Conservation (phyloP, 2,329 filamentous ascomycete genomes). For the Aspergillus sp. region DNA sequence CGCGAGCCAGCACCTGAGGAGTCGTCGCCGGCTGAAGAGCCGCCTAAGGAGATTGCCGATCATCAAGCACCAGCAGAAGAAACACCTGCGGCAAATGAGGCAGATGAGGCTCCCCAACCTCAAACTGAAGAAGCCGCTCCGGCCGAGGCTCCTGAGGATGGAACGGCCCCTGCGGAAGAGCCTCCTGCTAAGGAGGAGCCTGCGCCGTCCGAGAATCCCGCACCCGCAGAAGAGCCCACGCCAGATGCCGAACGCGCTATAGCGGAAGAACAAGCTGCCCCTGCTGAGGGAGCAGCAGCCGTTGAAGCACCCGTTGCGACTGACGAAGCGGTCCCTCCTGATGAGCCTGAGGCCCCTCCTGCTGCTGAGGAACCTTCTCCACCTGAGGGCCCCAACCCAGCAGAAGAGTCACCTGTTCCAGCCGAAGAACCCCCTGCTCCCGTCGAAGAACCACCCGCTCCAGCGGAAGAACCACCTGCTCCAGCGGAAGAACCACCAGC, state of each 20-base stretch:
- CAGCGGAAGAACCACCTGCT: constrained; percentile 9
- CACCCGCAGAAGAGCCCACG: constrained; percentile 9
- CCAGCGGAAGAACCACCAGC: constrained; percentile 5
- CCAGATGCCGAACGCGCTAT: neutral
- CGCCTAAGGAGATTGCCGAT: constrained; percentile 3
- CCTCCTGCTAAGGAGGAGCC: constrained; percentile 13
- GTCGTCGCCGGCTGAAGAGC: constrained; percentile 8
- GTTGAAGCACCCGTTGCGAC: constrained; percentile 9
- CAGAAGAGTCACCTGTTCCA: too few relatives aligned
- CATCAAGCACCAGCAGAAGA: constrained; percentile 10
- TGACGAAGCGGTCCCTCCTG: constrained; percentile 3
- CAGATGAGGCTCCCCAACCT: constrained; percentile 9
- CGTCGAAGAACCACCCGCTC: constrained; percentile 11
- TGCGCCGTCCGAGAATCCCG: constrained; percentile 12
- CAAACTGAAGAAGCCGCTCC: constrained; percentile 5
- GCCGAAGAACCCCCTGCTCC: neutral
- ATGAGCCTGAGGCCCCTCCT: constrained; percentile 4
- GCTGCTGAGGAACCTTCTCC: constrained; percentile 9
- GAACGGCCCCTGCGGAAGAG: constrained; percentile 14
- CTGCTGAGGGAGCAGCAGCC: constrained; percentile 10
- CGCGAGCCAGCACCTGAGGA: constrained; percentile 5
- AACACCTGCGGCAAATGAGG: constrained; percentile 9
- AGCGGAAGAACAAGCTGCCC: neutral
- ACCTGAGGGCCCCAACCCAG: neutral
- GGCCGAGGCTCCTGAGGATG: constrained; percentile 15